Conservation (phyloP, 2,329 filamentous ascomycete species). For the Arthrobotrys entomopaga region DNA sequence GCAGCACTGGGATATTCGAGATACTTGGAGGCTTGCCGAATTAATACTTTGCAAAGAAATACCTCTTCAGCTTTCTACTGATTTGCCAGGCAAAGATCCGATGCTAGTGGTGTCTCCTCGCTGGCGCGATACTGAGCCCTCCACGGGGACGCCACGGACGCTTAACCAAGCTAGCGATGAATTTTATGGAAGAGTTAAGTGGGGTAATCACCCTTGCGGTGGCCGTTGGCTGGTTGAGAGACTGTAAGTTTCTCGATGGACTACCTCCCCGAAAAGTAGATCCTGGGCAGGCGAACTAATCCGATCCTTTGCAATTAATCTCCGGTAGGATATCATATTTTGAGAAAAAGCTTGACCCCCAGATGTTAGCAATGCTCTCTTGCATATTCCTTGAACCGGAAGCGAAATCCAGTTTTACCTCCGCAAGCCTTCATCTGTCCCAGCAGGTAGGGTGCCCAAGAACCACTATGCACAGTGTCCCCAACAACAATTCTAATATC, state of each 20-base stretch:
- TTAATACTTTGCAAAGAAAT: constrained; percentile 81
- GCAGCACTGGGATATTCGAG: constrained; percentile 76
- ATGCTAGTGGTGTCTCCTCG: constrained; percentile 73
- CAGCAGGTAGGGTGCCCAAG: constrained; percentile 60
- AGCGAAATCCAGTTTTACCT: constrained; percentile 68
- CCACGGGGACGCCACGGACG: neutral
- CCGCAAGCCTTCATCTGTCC: constrained; percentile 69
- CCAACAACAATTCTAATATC: neutral
- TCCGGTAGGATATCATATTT: constrained; percentile 67
- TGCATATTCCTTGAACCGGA: constrained; percentile 74
- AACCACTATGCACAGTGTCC: neutral
- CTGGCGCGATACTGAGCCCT: constrained; percentile 28
- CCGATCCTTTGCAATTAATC: neutral
- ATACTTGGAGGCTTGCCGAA: constrained; percentile 84
- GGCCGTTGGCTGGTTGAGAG: constrained; percentile 67
- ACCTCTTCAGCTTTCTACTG: constrained; percentile 70
- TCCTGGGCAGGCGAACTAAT: neutral
- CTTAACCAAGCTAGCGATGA: constrained; percentile 53
- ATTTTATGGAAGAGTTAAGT: constrained; percentile 72
- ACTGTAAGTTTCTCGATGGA: constrained; percentile 62
- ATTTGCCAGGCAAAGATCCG: constrained; percentile 65
- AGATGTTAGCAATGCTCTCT: constrained; percentile 78
- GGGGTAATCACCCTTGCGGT: constrained; percentile 74
- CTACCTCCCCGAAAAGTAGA: neutral
- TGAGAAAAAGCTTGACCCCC: constrained; percentile 71